These are phyloP conservation scores for Pseudofabraea citricarpa DNA, from an alignment of 2,329 filamentous ascomycete genomes.

Conservation along the genomic window DNA sequence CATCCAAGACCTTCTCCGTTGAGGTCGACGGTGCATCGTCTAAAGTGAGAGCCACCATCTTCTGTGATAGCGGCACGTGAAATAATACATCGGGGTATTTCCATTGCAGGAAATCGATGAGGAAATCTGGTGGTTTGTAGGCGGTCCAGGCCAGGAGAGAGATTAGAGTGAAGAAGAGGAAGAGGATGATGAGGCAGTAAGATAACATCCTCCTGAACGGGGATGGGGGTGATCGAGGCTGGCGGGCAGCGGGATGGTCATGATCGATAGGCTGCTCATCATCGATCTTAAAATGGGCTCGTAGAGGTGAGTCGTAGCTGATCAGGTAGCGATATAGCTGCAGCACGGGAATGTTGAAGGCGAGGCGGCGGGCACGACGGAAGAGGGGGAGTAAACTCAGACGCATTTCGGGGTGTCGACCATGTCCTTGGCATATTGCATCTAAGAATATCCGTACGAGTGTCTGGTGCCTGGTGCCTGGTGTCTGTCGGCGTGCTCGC, in stretches of 20 bases:
- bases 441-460: too few species aligned
- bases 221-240: not conserved
- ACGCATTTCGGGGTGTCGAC: not conserved
- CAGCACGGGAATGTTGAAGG: conserved; percentile 1
- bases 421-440: not conserved
- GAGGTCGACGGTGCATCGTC: conserved; percentile 78
- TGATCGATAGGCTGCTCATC: conserved; percentile 1
- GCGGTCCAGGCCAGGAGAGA: conserved; percentile 65
- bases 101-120: conserved; percentile 66
- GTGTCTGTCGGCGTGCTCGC: too few species aligned
- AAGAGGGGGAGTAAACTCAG: conserved; percentile 1
- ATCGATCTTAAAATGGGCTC: not conserved
- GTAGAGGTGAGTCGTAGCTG: not conserved
- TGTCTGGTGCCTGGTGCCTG: too few species aligned
- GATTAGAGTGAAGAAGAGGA: conserved; percentile 22
- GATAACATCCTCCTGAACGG: not conserved
- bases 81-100: conserved; percentile 78
- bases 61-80: conserved; percentile 56
- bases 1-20: conserved; percentile 64
- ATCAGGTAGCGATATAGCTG: not conserved
- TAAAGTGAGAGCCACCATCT: conserved; percentile 76
- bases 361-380: not conserved
- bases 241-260: not conserved
- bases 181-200: conserved; percentile 2
- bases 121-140: conserved; percentile 72